phyloP scores from a whole-genome alignment of 495 filamentous ascomycete species.

The Xylaria acuta region DNA sequence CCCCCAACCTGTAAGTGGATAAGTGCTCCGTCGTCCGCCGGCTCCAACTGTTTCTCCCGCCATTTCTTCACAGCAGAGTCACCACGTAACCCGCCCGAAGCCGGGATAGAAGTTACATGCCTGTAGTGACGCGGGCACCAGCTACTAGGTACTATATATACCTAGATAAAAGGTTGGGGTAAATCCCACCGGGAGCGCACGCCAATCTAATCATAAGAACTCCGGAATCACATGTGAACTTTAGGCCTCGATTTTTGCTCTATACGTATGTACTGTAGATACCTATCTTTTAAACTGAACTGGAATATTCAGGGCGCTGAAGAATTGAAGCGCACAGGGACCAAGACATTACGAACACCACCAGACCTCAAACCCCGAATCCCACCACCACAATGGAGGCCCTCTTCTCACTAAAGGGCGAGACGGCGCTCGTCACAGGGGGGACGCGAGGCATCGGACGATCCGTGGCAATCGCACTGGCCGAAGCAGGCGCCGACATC shows the following conservation, averaged over 20 bases:
- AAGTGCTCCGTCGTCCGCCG: neutral
- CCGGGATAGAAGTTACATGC: neutral
- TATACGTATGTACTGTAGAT: too few relatives aligned
- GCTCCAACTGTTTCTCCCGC: neutral
- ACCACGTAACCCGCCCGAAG: conserved; percentile 5
- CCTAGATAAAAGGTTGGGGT: neutral
- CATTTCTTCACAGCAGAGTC: too few relatives aligned
- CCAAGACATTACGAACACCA: neutral
- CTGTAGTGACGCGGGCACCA: neutral
- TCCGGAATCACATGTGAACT: neutral
- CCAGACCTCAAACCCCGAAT: too few relatives aligned
- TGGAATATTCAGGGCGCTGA: too few relatives aligned
- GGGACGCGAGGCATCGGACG: conserved; percentile 89
- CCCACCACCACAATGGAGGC: conserved; percentile 32
- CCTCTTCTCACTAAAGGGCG: conserved; percentile 64
- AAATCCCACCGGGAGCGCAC: neutral
- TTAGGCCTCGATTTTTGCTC: neutral
- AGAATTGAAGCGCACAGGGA: too few relatives aligned
- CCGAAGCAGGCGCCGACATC: conserved; percentile 85
- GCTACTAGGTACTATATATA: neutral
- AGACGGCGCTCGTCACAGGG: conserved; percentile 86
- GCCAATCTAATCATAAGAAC: neutral
- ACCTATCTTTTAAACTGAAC: too few relatives aligned
- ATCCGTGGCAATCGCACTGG: conserved; percentile 79
- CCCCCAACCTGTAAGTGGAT: neutral